Evolutionary conservation across 2,329 filamentous ascomycete genomes (phyloP), one percentile per base, ranked within the genome.

Genomic region (Shiraia bambusicola): DNA sequence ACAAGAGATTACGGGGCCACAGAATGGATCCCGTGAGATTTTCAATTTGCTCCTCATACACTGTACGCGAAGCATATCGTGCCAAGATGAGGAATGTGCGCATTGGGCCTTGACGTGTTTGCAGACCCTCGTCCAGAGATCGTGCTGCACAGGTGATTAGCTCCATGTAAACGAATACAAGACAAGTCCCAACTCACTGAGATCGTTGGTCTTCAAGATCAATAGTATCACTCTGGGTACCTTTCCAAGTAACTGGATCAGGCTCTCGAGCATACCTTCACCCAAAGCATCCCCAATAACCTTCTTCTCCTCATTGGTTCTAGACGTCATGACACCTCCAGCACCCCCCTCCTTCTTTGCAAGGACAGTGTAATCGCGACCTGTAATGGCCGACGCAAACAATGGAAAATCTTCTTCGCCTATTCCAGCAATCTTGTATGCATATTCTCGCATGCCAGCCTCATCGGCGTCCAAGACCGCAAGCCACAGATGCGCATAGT

Each of bases 401-500:
- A 98, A 79, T 1, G 90, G 90, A 61, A 98, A 98, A 59, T 95
- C 87, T 54, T 90, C 84, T 48, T 95, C 90, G 4, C 78, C 86
- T 46, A 98, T 84, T 10, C 89, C 89, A 2, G 92, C 93, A 2
- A 97, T 89, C 61, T 95, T 87, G 55, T 85, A 81, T 2, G 92
- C 86, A 66, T 95, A 95, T 58, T 84, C 83, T 54, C 89, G 86
- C 93, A 98, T 98, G 14, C 78, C 76, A 3, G 77, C 71, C 71
- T 95, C 85, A 61, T 98, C 88, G 0, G 87, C 86, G 55, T 97
- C 88, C 37, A 98, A 86, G 16, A 98, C 88, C 4, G 93, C 91
- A 9, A 98, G 82, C 93, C 93, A 98, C 66, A 98, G 86, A 69
- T 96, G 95, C 37, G 93, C 93, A 60, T 98, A 98, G 13, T 86